Percentiles rank a stretch among this genome's conserved stretches.
phyloP scores from a whole-genome alignment of 345 rosid genomes.

The Eucalyptus globulus region DNA sequence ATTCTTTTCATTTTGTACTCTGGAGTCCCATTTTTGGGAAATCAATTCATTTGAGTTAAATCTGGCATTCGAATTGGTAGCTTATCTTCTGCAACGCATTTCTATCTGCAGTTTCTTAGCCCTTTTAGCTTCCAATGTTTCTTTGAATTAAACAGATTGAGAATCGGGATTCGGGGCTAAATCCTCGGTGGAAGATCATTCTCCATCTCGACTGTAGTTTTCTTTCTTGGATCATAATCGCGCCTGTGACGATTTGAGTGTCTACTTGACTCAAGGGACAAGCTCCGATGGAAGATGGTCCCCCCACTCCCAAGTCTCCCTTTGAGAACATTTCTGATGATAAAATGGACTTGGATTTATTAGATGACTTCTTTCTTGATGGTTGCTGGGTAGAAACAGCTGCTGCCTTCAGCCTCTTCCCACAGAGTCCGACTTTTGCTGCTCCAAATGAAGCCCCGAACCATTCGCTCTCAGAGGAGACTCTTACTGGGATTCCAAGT shows the following conservation, averaged over 20 bases:
- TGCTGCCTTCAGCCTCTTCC: conserved; percentile 15
- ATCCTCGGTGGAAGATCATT: not conserved
- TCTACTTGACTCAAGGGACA: conserved; percentile 7
- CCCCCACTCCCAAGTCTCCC: conserved; percentile 23
- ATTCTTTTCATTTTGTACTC: not conserved
- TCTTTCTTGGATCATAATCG: not conserved
- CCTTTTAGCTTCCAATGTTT: conserved; percentile 46
- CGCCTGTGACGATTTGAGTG: conserved; percentile 20
- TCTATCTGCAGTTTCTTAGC: conserved; percentile 45
- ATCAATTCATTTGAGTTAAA: not conserved
- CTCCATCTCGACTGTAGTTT: not conserved
- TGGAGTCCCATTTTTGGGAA: not conserved
- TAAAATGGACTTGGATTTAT: conserved; percentile 72
- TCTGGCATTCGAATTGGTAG: conserved; percentile 7
- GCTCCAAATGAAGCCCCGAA: conserved; percentile 8
- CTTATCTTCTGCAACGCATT: conserved; percentile 32
- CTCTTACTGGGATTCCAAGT: not conserved
- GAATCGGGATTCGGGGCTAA: conserved; percentile 19
- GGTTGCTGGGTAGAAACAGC: conserved; percentile 79
- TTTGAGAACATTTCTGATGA: conserved; percentile 23
- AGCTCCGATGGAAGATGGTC: conserved; percentile 27
- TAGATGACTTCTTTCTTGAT: conserved; percentile 73
- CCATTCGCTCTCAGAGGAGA: conserved; percentile 3
- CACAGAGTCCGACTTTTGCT: conserved; percentile 2
- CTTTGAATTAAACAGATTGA: conserved; percentile 41